These are phyloP conservation scores for Domatiomyces globalis DNA, from an alignment of 2,329 filamentous ascomycete species.

Conservation along the genomic window DNA sequence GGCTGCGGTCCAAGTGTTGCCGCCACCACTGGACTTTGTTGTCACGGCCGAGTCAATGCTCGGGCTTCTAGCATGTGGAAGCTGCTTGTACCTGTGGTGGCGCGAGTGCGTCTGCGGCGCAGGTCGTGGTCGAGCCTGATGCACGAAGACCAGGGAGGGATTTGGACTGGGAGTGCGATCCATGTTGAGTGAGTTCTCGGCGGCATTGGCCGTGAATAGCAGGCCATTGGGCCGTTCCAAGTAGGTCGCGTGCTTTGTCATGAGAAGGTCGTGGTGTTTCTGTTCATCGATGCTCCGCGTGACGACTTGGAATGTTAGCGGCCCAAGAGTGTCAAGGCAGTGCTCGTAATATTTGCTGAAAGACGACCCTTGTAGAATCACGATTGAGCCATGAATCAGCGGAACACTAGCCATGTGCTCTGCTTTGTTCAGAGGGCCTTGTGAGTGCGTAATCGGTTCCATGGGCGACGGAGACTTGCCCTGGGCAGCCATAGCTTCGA, in stretches of 20 bases:
- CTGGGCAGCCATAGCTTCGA: neutral
- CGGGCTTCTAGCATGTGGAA: no score
- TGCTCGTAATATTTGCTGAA: neutral
- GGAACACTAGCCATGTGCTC: neutral
- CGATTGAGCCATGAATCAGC: neutral
- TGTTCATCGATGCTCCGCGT: neutral
- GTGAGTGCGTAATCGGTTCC: no score
- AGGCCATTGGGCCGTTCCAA: neutral
- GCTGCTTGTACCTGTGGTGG: no score
- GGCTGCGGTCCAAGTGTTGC: neutral
- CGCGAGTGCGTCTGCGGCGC: no score
- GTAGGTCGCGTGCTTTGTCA: neutral
- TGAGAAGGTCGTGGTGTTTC: neutral
- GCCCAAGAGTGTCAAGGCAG: neutral
- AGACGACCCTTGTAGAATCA: neutral
- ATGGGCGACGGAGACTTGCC: no score
- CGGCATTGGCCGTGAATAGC: neutral
- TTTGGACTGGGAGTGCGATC: no score
- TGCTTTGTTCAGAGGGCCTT: no score
- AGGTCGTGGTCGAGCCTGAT: neutral
- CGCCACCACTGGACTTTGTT: neutral
- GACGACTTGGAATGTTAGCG: neutral
- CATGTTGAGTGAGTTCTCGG: neutral
- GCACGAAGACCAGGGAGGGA: neutral
- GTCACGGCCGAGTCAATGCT: neutral